These are phyloP conservation scores for Mycena kentingensis DNA, from an alignment of 768 basidiomycete genomes.

Conservation along the genomic window DNA sequence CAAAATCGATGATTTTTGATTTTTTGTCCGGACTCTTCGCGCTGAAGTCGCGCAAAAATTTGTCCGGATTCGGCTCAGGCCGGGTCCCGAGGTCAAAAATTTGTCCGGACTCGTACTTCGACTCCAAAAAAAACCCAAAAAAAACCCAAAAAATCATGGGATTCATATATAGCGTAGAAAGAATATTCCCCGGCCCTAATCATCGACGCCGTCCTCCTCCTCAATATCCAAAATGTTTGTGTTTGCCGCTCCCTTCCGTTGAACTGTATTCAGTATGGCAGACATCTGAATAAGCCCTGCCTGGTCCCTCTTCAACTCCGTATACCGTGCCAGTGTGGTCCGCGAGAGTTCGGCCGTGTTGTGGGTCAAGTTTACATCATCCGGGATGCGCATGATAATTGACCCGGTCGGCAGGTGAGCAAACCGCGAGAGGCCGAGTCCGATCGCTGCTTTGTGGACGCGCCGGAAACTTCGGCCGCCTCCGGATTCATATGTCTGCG, in stretches of 20 bases:
- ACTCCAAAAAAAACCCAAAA: too few species aligned
- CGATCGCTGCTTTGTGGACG: not conserved
- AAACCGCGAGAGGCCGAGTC: slow-evolving; percentile 1
- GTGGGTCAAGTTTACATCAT: not conserved
- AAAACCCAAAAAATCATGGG: too few species aligned
- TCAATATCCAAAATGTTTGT: slow-evolving; percentile 4
- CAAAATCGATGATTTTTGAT: too few species aligned
- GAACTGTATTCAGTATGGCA: slow-evolving; percentile 3
- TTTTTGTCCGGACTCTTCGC: too few species aligned
- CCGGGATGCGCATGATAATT: not conserved
- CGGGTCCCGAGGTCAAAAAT: too few species aligned
- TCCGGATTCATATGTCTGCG: not conserved
- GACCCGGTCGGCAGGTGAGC: slow-evolving; percentile 7
- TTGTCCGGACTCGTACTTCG: too few species aligned
- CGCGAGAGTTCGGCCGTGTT: not conserved
- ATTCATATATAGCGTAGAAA: too few species aligned
- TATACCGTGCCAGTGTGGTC: not conserved
- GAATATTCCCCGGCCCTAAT: too few species aligned
- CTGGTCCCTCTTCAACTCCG: slow-evolving; percentile 1
- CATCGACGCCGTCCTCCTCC: slow-evolving; percentile 3
- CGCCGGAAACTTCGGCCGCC: slow-evolving; percentile 1
- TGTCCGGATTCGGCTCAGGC: too few species aligned
- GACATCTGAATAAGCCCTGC: not conserved
- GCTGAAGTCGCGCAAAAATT: too few species aligned
- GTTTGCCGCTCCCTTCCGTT: not conserved